Evolutionary conservation across 192 early-diverging fungal genomes (phyloP), one percentile per base, ranked within the genome.

Genomic region (Chytriomyces hyalinus): DNA sequence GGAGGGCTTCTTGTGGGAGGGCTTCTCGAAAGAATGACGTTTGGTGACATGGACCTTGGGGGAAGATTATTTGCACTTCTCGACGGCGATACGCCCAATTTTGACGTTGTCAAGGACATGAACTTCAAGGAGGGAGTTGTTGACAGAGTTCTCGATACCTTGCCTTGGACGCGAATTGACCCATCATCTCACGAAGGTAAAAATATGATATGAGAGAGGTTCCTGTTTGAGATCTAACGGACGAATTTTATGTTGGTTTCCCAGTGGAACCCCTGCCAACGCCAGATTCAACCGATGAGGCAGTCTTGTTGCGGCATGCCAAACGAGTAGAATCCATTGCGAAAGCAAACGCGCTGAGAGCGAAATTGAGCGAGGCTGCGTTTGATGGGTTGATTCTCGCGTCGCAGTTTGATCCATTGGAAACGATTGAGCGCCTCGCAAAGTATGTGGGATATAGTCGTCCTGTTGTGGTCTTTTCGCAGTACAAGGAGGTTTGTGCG

Each of bases 301-400:
- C 50, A 10, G 71, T 62, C 11, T 11, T 72, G 51, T 57, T 49
- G 17, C 70, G 63, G n/a, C 49, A 61, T 17, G 20, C 20, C 6
- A 24, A 45, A 48, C 26, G 49, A 68, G 26, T 65, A 5, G 75
- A 68, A 13, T n/a, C 75, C 48, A 86, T 90, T 67, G 81, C 89
- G 49, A 80, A 90, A 59, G 80, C 86, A 4, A 81, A 85, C 17
- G 76, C 80, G 10, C 68, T 90, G 51, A 83, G 43, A 85, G 87
- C 77, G 81, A 89, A 60, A 84, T 90, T 67, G 86, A 88, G 22
- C 15, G 49, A 24, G 17, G 50, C 48, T 65, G 84, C 51, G 83
- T 93, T 94, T 82, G 95, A 95, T 71, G 87, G 82, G 81, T 84
- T 99, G 13, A 78, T 98, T 15, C 78, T 97, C 28, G 93, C 94